phyloP scores from a whole-genome alignment of 495 filamentous ascomycete genomes.

The Tuber brumale region DNA sequence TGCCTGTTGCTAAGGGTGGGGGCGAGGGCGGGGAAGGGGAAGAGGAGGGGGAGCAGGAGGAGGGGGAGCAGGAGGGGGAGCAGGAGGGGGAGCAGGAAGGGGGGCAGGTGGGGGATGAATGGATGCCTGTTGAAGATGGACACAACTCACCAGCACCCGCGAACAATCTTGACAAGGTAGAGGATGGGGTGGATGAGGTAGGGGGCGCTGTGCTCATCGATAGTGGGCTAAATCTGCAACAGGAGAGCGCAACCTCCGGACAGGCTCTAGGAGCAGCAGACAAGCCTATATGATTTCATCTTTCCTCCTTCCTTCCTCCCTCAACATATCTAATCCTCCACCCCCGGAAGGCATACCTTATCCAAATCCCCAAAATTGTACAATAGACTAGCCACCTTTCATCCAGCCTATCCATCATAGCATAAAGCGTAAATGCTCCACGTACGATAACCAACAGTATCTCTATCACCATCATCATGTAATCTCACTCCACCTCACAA shows the following conservation, averaged over 20 bases:
- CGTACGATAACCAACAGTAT: neutral
- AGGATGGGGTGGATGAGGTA: neutral
- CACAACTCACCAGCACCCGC: conserved; percentile 40
- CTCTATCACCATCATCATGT: neutral
- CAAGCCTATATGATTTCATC: neutral
- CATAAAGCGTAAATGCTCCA: neutral
- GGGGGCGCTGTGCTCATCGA: neutral
- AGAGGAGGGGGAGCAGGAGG: conserved; percentile 38
- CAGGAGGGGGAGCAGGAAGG: conserved; percentile 39
- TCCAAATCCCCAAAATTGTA: neutral
- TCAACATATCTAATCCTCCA: neutral
- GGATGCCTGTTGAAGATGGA: conserved; percentile 16
- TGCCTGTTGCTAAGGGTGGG: conserved; percentile 44
- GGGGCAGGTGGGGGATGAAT: conserved; percentile 40
- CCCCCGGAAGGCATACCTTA: neutral
- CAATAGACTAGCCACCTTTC: neutral
- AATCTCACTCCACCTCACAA: neutral
- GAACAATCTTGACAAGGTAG: conserved; percentile 46
- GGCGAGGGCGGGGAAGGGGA: conserved; percentile 26
- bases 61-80: conserved; percentile 39
- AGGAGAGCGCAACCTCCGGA: neutral
- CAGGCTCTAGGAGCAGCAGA: neutral
- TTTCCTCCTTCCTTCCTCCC: neutral
- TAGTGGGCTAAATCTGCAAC: neutral
- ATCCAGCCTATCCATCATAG: neutral